These are phyloP conservation scores for Saturnispora dispora DNA, from an alignment of 805 yeast species.

Conservation along the genomic window DNA sequence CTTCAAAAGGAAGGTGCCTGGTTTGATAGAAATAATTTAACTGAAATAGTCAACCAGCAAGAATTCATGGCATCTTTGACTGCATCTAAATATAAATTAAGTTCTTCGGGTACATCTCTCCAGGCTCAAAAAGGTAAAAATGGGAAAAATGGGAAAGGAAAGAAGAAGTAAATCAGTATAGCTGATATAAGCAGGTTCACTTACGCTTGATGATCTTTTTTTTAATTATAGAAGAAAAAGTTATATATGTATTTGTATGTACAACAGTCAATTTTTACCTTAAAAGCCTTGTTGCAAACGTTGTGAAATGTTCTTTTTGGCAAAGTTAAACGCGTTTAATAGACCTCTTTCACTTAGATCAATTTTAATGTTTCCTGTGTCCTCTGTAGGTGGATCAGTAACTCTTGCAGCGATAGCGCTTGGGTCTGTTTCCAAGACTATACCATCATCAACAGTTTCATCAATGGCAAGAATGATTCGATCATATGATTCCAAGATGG, in stretches of 20 bases:
- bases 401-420: conserved; percentile 83
- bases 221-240: not conserved
- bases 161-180: conserved; percentile 14
- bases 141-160: conserved; percentile 15
- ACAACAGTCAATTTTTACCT: not conserved
- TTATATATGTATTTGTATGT: not conserved
- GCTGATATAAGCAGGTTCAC: not conserved
- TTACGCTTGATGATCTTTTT: not conserved
- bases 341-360: conserved; percentile 70
- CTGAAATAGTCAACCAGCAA: conserved; percentile 48
- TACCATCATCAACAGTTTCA: conserved; percentile 90
- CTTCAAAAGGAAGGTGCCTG: conserved; percentile 35
- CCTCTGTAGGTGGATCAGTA: conserved; percentile 75
- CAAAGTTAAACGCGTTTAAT: conserved; percentile 79
- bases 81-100: conserved; percentile 60
- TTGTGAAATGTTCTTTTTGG: conserved; percentile 54
- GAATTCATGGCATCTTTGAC: conserved; percentile 63
- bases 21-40: conserved; percentile 54
- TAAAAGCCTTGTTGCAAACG: conserved; percentile 33
- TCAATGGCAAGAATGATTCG: conserved; percentile 79
- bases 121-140: conserved; percentile 13
- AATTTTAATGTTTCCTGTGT: conserved; percentile 47
- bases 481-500: conserved; percentile 77
- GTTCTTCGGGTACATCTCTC: conserved; percentile 39
- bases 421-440: conserved; percentile 84